Conservation (phyloP, 2,329 filamentous ascomycete genomes). For the Phialocephala subalpina region DNA sequence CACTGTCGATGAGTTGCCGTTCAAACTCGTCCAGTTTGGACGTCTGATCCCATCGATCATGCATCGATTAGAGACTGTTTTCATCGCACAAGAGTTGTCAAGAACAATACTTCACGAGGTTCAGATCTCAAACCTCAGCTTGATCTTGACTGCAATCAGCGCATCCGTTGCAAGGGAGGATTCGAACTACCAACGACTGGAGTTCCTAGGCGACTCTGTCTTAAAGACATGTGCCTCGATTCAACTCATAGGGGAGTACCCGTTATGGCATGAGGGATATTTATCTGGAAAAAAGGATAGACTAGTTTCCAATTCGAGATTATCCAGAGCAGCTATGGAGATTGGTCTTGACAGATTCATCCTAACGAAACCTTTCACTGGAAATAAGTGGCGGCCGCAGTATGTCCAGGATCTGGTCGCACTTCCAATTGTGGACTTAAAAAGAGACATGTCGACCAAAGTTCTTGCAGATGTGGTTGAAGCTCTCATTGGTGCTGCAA, state of each 20-base stretch:
- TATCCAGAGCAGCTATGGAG: conserved; percentile 70
- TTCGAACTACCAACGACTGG: conserved; percentile 81
- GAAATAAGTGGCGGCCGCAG: conserved; percentile 74
- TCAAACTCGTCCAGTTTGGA: conserved; percentile 52
- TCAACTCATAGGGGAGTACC: conserved; percentile 66
- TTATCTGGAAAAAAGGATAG: conserved; percentile 73
- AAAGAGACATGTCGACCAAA: conserved; percentile 70
- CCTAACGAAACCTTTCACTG: conserved; percentile 71
- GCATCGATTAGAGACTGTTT: conserved; percentile 69
- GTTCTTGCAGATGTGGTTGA: conserved; percentile 88
- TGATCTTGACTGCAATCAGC: conserved; percentile 75
- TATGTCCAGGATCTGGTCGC: conserved; percentile 58
- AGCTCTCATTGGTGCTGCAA: conserved; percentile 81
- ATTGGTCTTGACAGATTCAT: conserved; percentile 77
- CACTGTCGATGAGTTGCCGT: conserved; percentile 56
- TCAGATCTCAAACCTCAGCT: conserved; percentile 58
- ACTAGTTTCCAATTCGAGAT: conserved; percentile 77
- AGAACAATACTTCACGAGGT: conserved; percentile 61
- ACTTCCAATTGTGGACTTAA: conserved; percentile 27
- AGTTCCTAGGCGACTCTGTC: conserved; percentile 86
- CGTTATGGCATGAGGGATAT: conserved; percentile 78
- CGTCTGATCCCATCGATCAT: conserved; percentile 77
- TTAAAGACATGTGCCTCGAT: conserved; percentile 78
- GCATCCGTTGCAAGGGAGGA: conserved; percentile 66
- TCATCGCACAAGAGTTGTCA: conserved; percentile 69